Evolutionary conservation across 2,329 filamentous ascomycete species (phyloP).

Genomic region (Colletotrichum truncatum): DNA sequence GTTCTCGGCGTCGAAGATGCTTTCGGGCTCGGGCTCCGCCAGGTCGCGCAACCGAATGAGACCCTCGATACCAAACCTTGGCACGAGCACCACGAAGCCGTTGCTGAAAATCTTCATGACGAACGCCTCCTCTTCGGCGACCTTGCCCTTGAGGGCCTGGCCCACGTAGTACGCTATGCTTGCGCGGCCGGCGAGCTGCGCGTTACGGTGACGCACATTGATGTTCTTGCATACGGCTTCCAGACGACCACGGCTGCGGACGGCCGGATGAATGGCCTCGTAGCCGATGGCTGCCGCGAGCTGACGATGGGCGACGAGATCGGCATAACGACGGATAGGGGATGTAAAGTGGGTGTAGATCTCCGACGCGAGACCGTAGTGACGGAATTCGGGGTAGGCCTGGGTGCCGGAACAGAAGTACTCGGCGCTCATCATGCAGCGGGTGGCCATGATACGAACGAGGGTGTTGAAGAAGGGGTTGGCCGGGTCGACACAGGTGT

Average conservation of each 20-base stretch:
- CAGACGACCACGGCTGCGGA: constrained; percentile 84
- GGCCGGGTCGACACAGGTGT: constrained; percentile 78
- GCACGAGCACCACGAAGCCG: constrained; percentile 96
- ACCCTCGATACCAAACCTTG: constrained; percentile 93
- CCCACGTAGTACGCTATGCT: constrained; percentile 98
- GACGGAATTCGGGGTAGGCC: constrained; percentile 91
- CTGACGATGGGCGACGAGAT: constrained; percentile 92
- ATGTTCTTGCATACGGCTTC: constrained; percentile 98
- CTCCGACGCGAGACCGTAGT: constrained; percentile 94
- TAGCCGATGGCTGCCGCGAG: constrained; percentile 96
- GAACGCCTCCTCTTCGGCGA: constrained; percentile 88
- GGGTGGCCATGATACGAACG: constrained; percentile 94
- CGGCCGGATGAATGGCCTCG: constrained; percentile 81
- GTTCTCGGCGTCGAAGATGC: constrained; percentile 84
- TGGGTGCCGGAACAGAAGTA: constrained; percentile 97
- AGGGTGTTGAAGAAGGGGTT: constrained; percentile 99
- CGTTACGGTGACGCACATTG: constrained; percentile 96
- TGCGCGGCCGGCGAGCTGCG: constrained; percentile 92
- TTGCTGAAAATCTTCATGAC: constrained; percentile 98
- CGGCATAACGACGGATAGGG: constrained; percentile 96
- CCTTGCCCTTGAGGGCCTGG: constrained; percentile 84
- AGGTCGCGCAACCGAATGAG: constrained; percentile 88
- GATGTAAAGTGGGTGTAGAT: constrained; percentile 99
- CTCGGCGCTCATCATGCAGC: constrained; percentile 99
- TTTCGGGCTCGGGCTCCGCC: constrained; percentile 79